Base-by-base conservation (phyloP, 768 basidiomycete genomes). In the Pleurotus salmoneostramineus region DNA sequence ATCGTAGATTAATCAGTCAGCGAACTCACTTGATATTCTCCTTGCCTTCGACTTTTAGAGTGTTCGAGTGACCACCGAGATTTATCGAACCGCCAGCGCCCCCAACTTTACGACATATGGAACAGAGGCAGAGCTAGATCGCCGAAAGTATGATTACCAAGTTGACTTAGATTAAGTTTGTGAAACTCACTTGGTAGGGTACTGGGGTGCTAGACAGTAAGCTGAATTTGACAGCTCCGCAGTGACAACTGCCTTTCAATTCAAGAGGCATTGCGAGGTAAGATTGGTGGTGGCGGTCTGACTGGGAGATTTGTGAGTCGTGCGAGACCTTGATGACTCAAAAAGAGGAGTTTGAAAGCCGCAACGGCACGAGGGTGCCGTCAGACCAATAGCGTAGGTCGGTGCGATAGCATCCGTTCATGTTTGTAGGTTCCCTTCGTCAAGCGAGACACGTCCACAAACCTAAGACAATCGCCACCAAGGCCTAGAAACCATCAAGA, bases 61-160 rank as follows among this genome's bases (percentile, higher is more conserved):
- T 82, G 0, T 81, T 66, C 11, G 72, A 72, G 47, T 79, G 70
- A 1, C 78, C 87, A 21, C 84, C 82, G n/a, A 88, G 78, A 60
- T 88, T 88, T 66, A 88, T 77, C 2, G 84, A 82, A 0, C 87
- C 86, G 10, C 85, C 84, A 0, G 71, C 71, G 11, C 87, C 87
- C 40, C 85, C 85, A 7, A 86, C 83, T 67, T 88, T 88, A 58
- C 87, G 81, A 64, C 87, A 88, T 60, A 88, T 87, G 35, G 84
- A 87, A 65, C 87, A 88, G 4, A 82, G 54, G 62, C 87, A 88
- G 34, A 88, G 66, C 82, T 85, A 59, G 27, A 42, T 34, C 6
- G n/a, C 12, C 43, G 31, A n/a, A 37, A 62, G 21, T 35, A 45
- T 44, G 17, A 34, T 56, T 17, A 36, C 1, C 8, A 2, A 6